Evolutionary conservation across 371 early-diverging fungal species (phyloP).

Genomic region (Rhizopus stolonifer): DNA sequence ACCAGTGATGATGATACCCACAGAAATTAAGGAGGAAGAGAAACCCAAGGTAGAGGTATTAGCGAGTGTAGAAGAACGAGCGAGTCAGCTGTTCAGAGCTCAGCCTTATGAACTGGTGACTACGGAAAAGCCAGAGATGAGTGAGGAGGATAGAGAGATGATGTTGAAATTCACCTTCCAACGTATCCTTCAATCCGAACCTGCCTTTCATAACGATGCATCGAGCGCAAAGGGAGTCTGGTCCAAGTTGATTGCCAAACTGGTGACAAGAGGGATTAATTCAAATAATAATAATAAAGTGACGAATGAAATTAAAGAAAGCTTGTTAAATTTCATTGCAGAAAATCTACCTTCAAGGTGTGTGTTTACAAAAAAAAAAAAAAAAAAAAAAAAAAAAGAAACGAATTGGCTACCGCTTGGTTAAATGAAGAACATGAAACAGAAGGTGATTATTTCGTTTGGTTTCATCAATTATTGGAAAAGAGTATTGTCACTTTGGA

Average conservation of each 20-base stretch:
- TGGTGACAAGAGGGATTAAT: constrained; percentile 29
- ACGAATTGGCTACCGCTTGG: constrained; percentile 48
- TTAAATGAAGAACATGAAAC: constrained; percentile 37
- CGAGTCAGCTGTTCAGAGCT: constrained; percentile 41
- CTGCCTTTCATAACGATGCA: background rate
- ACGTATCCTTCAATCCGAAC: constrained; percentile 24
- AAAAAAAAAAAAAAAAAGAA: constrained; percentile 18
- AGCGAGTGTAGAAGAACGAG: constrained; percentile 48
- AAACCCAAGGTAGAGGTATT: constrained; percentile 23
- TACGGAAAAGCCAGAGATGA: constrained; percentile 6
- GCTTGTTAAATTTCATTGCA: constrained; percentile 38
- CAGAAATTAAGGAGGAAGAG: constrained; percentile 7
- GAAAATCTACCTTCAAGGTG: constrained; percentile 34
- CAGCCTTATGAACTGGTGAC: constrained; percentile 39
- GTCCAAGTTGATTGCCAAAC: constrained; percentile 33
- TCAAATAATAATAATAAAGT: constrained; percentile 5
- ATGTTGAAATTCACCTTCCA: constrained; percentile 40
- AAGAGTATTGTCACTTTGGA: constrained; percentile 32
- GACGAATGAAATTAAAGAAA: constrained; percentile 24
- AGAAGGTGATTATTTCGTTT: constrained; percentile 34
- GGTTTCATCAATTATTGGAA: constrained; percentile 36
- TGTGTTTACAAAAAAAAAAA: constrained; percentile 4
- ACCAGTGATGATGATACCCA: background rate
- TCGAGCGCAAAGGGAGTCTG: constrained; percentile 31
- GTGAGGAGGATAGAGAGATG: constrained; percentile 16